Conservation (phyloP, 768 basidiomycete genomes). For the Mycena vulgaris region DNA sequence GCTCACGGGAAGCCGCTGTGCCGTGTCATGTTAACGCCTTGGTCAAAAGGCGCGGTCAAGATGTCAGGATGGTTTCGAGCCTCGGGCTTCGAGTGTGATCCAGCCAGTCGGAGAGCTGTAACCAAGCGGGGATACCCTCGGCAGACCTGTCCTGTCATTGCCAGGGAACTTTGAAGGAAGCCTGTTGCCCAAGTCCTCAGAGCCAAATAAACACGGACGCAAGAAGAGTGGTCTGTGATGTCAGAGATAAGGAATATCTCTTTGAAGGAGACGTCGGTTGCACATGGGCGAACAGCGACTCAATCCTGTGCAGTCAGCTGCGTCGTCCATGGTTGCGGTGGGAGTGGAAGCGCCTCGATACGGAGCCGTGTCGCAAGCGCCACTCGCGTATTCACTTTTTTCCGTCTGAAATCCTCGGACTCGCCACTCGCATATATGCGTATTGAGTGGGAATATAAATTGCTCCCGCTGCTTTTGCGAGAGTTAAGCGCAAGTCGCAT, state of each 20-base stretch:
- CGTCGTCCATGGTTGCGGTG: not conserved
- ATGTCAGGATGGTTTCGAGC: not conserved
- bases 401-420: not conserved
- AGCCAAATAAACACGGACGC: not conserved
- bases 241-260: not conserved
- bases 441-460: too few species aligned
- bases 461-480: too few species aligned
- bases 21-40: constrained; percentile 3
- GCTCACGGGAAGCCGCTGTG: not conserved
- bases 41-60: not conserved
- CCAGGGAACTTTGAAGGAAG: not conserved
- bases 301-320: constrained; percentile 1
- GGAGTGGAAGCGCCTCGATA: constrained; percentile 5
- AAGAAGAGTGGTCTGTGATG: not conserved
- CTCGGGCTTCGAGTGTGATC: not conserved
- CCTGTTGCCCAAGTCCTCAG: not conserved
- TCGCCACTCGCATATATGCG: too few species aligned
- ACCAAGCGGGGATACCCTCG: not conserved
- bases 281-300: not conserved
- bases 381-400: not conserved
- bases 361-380: not conserved
- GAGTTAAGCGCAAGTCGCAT: too few species aligned
- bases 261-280: not conserved
- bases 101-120: not conserved
- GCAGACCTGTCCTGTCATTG: not conserved